Conservation (phyloP, 495 filamentous ascomycete species). For the Letharia columbiana region DNA sequence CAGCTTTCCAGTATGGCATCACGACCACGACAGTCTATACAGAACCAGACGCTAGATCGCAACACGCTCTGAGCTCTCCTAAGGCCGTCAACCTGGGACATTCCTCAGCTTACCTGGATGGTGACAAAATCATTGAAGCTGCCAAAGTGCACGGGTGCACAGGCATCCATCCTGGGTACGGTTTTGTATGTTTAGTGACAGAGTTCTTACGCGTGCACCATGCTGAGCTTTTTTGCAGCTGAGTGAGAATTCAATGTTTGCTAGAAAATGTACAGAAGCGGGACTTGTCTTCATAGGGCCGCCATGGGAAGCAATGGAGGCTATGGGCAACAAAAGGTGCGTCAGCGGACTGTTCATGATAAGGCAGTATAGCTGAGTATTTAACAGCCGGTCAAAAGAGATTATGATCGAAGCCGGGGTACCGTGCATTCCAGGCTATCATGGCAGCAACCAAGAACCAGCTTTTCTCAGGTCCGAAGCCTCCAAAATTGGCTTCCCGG, state of each 20-base stretch:
- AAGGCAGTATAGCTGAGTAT: slow-evolving; percentile 12
- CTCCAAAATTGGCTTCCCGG: slow-evolving; percentile 76
- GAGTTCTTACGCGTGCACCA: background rate
- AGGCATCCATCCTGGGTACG: slow-evolving; percentile 93
- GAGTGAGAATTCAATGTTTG: slow-evolving; percentile 90
- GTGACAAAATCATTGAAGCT: slow-evolving; percentile 78
- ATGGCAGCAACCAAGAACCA: slow-evolving; percentile 75
- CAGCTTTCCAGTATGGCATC: slow-evolving; percentile 80
- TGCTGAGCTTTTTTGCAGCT: slow-evolving; percentile 31
- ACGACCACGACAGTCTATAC: slow-evolving; percentile 93
- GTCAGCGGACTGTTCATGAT: background rate
- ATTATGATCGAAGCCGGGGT: slow-evolving; percentile 93
- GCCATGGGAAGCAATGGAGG: slow-evolving; percentile 83
- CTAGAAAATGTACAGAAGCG: slow-evolving; percentile 77
- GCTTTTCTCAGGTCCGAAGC: slow-evolving; percentile 63
- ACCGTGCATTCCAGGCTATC: slow-evolving; percentile 93
- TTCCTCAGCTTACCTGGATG: slow-evolving; percentile 80
- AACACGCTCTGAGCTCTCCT: slow-evolving; percentile 80
- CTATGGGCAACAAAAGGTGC: slow-evolving; percentile 94
- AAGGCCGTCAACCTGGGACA: slow-evolving; percentile 75
- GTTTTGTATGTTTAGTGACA: slow-evolving; percentile 55
- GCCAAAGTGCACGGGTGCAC: slow-evolving; percentile 79
- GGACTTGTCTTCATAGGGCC: slow-evolving; percentile 93
- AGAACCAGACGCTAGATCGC: slow-evolving; percentile 74
- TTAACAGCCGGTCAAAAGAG: slow-evolving; percentile 64